Evolutionary conservation across 345 rosid genomes (phyloP), one percentile per base, ranked within the genome.

Genomic region (Salix koriyanagi): DNA sequence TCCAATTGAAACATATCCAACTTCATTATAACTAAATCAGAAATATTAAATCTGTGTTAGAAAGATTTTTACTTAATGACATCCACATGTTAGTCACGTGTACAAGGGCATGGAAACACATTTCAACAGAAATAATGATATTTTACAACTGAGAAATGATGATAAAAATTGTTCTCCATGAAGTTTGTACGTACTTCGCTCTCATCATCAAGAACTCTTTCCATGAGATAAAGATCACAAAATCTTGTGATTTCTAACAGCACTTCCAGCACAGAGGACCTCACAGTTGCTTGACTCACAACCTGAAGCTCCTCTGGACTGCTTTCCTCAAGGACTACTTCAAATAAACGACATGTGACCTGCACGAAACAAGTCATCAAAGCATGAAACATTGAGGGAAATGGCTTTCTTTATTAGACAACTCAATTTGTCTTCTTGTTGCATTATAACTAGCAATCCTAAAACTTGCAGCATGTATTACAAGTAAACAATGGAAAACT

Each of bases 171-270:
- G 42, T 62, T 75, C 21, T 15, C 62, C 6, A 68, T 23, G 69
- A 70, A 71, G 54, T 39, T 76, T 67, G 58, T 54, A 83, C 94
- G 67, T 82, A 94, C 99, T 87, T 96, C 98, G 44, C 95, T 91
- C 79, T 90, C 92, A 62, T 94, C 94, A 50, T 96, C 97, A 76
- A 92, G 84, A 83, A 96, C 99, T 88, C 99, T 91, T 88, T 96
- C 99, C 99, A 96, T 96, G 76, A 94, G 97, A 88, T 96, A 94
- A 54, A 96, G 91, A 84, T 96, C 99, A 84, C 94, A 94, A 80
- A 79, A 89, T 82, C 89, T 96, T 52, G 97, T 89, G 74, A 96
- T 91, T 87, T 96, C 99, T 85, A 96, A 81, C 34, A 96, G 91
- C 76, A 94, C 95, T 85, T 96, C 98, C 87, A 96, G 81, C 76